Conservation (phyloP, 2,329 filamentous ascomycete species). For the Trichoderma sp. region DNA sequence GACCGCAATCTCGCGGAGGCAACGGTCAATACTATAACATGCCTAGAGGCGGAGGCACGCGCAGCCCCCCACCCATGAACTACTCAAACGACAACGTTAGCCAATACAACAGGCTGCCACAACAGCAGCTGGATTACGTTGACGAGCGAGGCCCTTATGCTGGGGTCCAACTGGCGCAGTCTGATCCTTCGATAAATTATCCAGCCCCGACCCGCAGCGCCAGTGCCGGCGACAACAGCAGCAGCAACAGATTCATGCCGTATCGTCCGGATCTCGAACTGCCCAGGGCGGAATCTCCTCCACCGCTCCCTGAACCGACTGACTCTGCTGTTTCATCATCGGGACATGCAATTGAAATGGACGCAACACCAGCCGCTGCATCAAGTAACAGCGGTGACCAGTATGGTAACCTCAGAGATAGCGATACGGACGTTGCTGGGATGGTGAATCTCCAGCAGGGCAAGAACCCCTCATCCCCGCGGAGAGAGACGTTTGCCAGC, state of each 20-base stretch:
- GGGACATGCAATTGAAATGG: constrained; percentile 78
- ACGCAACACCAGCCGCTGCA: constrained; percentile 57
- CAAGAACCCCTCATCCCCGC: constrained; percentile 32
- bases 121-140: constrained; percentile 28
- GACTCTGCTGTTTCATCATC: constrained; percentile 41
- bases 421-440: constrained; percentile 70
- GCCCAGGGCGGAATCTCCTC: constrained; percentile 64
- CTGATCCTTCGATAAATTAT: constrained; percentile 37
- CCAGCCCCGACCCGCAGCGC: constrained; percentile 39
- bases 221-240: constrained; percentile 34
- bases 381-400: constrained; percentile 46
- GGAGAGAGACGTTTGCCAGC: constrained; percentile 57
- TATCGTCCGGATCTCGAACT: constrained; percentile 51
- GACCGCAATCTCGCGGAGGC: constrained; percentile 36
- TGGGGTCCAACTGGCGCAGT: constrained; percentile 39
- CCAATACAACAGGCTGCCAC: constrained; percentile 42
- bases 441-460: constrained; percentile 72
- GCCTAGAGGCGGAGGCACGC: constrained; percentile 9
- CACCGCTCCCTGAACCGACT: constrained; percentile 56
- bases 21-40: constrained; percentile 33
- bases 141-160: constrained; percentile 43
- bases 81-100: constrained; percentile 32
- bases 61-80: constrained; percentile 11
- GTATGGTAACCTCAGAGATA: constrained; percentile 57
- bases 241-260: constrained; percentile 40